Percentiles rank a stretch among this genome's conserved stretches.
phyloP scores from a whole-genome alignment of 129 eudicot species.

The Centrapalus pauciflorus region DNA sequence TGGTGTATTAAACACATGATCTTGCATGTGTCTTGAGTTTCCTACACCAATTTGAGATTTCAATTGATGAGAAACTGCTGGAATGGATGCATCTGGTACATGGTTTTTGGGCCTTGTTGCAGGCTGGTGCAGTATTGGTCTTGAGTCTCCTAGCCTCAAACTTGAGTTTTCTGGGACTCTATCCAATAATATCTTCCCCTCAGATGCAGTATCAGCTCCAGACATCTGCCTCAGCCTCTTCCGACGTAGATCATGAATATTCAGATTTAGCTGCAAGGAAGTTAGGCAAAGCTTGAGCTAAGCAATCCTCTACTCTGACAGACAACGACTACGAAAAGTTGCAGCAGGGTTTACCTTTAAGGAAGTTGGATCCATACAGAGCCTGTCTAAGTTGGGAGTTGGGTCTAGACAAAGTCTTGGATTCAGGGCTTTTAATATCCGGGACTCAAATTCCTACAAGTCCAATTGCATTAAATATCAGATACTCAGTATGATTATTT shows the following conservation, averaged over 20 bases:
- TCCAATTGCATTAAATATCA: slow-evolving; percentile 6
- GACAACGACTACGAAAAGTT: slow-evolving; percentile 4
- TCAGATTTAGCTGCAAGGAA: slow-evolving; percentile 44
- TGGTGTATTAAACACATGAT: slow-evolving; percentile 36
- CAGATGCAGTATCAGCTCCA: slow-evolving; percentile 38
- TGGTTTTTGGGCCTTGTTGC: slow-evolving; percentile 33
- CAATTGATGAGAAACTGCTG: slow-evolving; percentile 39
- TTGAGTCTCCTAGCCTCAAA: slow-evolving; percentile 32
- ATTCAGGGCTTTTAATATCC: slow-evolving; percentile 55
- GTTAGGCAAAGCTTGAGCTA: slow-evolving; percentile 4
- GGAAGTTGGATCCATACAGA: slow-evolving; percentile 35
- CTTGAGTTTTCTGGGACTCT: slow-evolving; percentile 52
- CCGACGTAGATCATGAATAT: slow-evolving; percentile 40
- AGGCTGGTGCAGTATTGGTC: slow-evolving; percentile 31
- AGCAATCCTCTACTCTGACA: neutral
- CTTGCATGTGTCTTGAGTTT: slow-evolving; percentile 47
- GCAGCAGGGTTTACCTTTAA: slow-evolving; percentile 38
- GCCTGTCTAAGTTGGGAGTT: slow-evolving; percentile 59
- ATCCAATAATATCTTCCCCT: slow-evolving; percentile 42
- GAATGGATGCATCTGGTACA: slow-evolving; percentile 33
- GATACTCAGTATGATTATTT: neutral
- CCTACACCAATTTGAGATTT: slow-evolving; percentile 49
- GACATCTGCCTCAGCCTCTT: slow-evolving; percentile 57
- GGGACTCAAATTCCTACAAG: slow-evolving; percentile 83
- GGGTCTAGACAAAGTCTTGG: slow-evolving; percentile 70